Percentiles rank a stretch among this genome's conserved stretches.
Evolutionary conservation across 805 yeast genomes (phyloP).

Genomic region (Komagataella ulmi): DNA sequence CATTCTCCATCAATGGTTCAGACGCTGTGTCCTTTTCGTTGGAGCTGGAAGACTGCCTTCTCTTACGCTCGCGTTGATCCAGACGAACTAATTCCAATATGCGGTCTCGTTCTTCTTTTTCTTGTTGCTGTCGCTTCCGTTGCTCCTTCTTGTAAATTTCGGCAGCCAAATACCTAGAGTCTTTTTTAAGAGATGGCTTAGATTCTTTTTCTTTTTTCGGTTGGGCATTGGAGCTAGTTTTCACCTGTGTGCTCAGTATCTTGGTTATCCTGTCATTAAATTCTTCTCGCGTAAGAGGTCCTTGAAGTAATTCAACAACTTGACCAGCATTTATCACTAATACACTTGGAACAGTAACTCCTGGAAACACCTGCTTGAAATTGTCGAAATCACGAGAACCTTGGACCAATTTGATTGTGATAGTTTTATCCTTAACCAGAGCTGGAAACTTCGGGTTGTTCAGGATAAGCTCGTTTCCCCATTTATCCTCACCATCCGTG

Average conservation of each 20-base stretch:
- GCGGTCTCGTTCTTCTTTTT: conserved; percentile 38
- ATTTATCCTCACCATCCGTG: not conserved
- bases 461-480: not conserved
- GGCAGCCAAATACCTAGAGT: conserved; percentile 25
- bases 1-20: conserved; percentile 4
- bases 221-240: conserved; percentile 1
- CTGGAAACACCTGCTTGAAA: conserved; percentile 40
- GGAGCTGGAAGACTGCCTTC: conserved; percentile 1
- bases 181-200: conserved; percentile 21
- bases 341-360: conserved; percentile 35
- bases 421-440: conserved; percentile 1
- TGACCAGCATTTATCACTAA: conserved; percentile 31
- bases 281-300: conserved; percentile 6
- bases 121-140: conserved; percentile 20
- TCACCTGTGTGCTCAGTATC: conserved; percentile 7
- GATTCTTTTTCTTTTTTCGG: not conserved
- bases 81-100: conserved; percentile 36
- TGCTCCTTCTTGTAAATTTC: conserved; percentile 24
- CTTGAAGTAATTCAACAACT: conserved; percentile 25
- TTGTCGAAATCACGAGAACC: conserved; percentile 24
- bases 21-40: conserved; percentile 1
- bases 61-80: conserved; percentile 34
- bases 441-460: not conserved
- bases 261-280: conserved; percentile 13
- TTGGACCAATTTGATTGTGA: conserved; percentile 23